Evolutionary conservation across 139 green algal species (phyloP).

Genomic region (Chlorella sp.): DNA sequence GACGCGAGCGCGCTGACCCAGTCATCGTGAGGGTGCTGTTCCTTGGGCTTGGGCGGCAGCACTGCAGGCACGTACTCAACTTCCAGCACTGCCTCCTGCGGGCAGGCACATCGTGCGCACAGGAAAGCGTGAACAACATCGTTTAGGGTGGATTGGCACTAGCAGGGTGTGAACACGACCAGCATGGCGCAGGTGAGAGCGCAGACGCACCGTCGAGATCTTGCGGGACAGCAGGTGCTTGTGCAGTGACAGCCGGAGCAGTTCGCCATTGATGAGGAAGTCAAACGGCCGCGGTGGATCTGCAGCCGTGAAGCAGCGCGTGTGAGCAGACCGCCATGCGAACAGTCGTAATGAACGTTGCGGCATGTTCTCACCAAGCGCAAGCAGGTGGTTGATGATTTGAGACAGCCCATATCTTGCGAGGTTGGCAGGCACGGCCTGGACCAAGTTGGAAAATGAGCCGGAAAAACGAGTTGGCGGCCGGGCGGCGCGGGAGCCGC

Average conservation of each 20-base stretch:
- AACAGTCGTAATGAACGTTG: not conserved
- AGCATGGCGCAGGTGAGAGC: too few relatives aligned
- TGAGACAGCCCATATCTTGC: constrained; percentile 95
- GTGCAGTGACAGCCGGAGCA: constrained; percentile 84
- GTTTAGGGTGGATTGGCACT: not conserved
- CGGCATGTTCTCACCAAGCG: constrained; percentile 59
- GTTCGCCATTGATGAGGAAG: constrained; percentile 88
- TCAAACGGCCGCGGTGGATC: constrained; percentile 89
- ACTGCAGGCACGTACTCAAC: constrained; percentile 94
- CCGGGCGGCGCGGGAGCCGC: not conserved
- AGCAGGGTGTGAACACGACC: not conserved
- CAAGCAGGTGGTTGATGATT: constrained; percentile 95
- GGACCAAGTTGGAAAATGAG: not conserved
- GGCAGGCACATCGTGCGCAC: not conserved
- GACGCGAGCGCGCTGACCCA: constrained; percentile 32
- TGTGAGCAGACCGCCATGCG: not conserved
- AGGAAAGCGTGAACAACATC: not conserved
- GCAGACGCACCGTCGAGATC: constrained; percentile 73
- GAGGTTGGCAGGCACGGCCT: constrained; percentile 85
- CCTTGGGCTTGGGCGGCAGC: constrained; percentile 69
- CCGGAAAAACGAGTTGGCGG: not conserved
- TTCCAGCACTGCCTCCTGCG: constrained; percentile 78
- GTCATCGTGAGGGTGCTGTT: constrained; percentile 46
- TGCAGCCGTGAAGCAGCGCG: constrained; percentile 30
- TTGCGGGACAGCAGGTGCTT: constrained; percentile 65